These are phyloP conservation scores for Vaccinium myrtillus DNA, from an alignment of 148 eudicot species.

Conservation along the genomic window DNA sequence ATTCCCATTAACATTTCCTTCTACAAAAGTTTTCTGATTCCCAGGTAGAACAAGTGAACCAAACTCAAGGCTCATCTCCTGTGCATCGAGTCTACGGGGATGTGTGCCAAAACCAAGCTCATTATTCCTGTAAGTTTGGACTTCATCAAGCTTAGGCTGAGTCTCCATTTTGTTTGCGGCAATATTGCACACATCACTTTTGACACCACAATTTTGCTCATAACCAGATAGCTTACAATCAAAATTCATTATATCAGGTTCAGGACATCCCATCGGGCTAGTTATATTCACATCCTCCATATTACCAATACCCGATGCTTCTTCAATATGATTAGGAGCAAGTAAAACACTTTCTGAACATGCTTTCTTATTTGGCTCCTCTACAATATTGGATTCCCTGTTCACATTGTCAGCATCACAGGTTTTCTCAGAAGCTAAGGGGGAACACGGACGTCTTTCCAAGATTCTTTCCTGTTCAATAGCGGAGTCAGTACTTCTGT, in stretches of 20 bases:
- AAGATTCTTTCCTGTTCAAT: conserved; percentile 25
- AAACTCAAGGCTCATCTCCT: conserved; percentile 30
- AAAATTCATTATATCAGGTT: conserved; percentile 26
- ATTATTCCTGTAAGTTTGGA: conserved; percentile 29
- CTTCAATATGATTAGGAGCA: conserved; percentile 24
- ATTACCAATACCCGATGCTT: conserved; percentile 21
- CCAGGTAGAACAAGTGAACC: conserved; percentile 36
- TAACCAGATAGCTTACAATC: conserved; percentile 23
- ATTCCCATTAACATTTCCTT: conserved; percentile 34
- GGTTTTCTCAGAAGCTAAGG: conserved; percentile 23
- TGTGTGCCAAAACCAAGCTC: conserved; percentile 30
- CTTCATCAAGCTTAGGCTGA: conserved; percentile 30
- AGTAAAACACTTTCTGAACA: conserved; percentile 29
- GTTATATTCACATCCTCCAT: conserved; percentile 19
- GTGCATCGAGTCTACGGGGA: conserved; percentile 24
- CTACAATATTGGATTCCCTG: conserved; percentile 10
- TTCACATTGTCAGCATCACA: conserved; percentile 20
- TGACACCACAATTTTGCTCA: conserved; percentile 29
- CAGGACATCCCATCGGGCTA: conserved; percentile 15
- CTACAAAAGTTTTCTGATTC: conserved; percentile 34
- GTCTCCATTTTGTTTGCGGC: conserved; percentile 25
- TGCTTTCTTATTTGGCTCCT: conserved; percentile 20
- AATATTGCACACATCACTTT: conserved; percentile 22
- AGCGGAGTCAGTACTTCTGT: conserved; percentile 16
- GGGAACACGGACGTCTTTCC: conserved; percentile 17